Conservation (phyloP, 2,329 filamentous ascomycete species). For the Penicillium sp. region DNA sequence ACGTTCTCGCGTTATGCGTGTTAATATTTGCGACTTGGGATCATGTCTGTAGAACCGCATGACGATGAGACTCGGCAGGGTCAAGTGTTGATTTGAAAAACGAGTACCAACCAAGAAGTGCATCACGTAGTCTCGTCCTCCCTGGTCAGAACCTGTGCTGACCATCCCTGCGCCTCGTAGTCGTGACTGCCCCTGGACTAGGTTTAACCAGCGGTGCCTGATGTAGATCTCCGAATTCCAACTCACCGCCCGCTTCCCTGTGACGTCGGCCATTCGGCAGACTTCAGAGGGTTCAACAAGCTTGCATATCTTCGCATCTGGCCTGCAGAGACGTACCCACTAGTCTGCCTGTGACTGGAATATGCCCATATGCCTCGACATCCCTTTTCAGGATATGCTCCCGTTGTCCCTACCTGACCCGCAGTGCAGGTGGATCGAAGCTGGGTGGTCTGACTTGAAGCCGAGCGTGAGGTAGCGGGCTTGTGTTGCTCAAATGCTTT, state of each 20-base stretch:
- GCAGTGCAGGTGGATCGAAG: constrained; percentile 26
- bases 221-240: constrained; percentile 3
- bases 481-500: constrained; percentile 13
- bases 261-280: constrained; percentile 24
- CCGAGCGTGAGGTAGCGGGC: constrained; percentile 16
- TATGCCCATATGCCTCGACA: constrained; percentile 16
- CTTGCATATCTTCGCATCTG: neutral
- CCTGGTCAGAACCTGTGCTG: neutral
- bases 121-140: neutral
- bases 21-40: too few species aligned
- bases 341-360: neutral
- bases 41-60: neutral
- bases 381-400: constrained; percentile 26
- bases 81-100: too few species aligned
- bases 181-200: neutral
- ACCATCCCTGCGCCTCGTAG: neutral
- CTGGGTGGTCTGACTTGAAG: constrained; percentile 27
- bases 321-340: neutral
- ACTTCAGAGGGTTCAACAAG: neutral
- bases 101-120: neutral
- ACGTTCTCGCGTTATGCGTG: too few species aligned
- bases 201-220: constrained; percentile 1
- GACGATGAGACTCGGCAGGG: too few species aligned
- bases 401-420: constrained; percentile 21
- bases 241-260: constrained; percentile 12